These are phyloP conservation scores for Crithidia brevicula DNA, from an alignment of 208 protist genomes.

Conservation along the genomic window DNA sequence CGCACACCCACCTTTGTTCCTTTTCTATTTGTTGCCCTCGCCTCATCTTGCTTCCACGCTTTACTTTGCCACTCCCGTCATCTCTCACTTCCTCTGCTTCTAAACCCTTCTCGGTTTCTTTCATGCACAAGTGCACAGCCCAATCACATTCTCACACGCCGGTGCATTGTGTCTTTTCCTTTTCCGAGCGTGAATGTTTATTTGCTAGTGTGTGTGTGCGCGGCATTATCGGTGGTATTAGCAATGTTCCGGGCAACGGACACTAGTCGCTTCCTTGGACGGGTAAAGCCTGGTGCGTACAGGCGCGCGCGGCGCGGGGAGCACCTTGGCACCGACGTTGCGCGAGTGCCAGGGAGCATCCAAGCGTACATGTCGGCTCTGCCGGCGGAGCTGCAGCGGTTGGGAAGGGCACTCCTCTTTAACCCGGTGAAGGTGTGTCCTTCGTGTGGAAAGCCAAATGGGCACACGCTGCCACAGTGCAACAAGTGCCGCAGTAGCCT, in stretches of 20 bases:
- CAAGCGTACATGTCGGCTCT: slow-evolving; percentile 19
- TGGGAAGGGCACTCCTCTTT: slow-evolving; percentile 19
- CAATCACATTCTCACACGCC: too few relatives aligned
- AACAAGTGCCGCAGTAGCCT: slow-evolving; percentile 52
- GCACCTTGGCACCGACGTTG: slow-evolving; percentile 1
- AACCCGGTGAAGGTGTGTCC: slow-evolving; percentile 61
- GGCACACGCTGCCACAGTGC: slow-evolving; percentile 53
- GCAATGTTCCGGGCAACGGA: slow-evolving; percentile 13
- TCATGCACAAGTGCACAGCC: too few relatives aligned
- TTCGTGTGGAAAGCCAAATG: slow-evolving; percentile 62
- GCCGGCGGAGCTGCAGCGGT: background rate
- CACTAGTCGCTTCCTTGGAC: slow-evolving; percentile 23
- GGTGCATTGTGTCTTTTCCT: background rate
- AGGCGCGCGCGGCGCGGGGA: slow-evolving; percentile 8
- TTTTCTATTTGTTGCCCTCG: too few relatives aligned
- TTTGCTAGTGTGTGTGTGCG: background rate
- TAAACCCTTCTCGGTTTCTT: too few relatives aligned
- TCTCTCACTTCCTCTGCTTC: background rate
- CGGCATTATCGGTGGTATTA: too few relatives aligned
- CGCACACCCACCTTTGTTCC: too few relatives aligned
- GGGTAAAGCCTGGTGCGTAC: slow-evolving; percentile 26
- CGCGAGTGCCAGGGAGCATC: slow-evolving; percentile 25
- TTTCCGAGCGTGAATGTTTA: background rate
- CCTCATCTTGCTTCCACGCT: too few relatives aligned
- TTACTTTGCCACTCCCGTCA: background rate